Evolutionary conservation across 306 rosid genomes (phyloP).

Genomic region (Ceratonia siliqua): DNA sequence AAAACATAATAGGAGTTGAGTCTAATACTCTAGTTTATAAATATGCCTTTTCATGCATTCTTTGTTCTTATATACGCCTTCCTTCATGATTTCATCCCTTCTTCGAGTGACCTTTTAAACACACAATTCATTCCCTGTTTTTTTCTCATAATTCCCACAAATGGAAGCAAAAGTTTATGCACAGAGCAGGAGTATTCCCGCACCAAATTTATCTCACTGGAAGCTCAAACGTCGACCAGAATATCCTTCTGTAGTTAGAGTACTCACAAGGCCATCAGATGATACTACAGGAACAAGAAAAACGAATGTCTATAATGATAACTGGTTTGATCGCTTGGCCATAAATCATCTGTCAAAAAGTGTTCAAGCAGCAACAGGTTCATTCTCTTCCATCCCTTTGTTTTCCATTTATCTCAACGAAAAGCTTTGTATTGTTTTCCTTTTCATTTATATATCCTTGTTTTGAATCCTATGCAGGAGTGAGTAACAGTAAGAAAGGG

Average conservation of each 20-base stretch:
- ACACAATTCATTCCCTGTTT: background rate
- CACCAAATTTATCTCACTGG: conserved; percentile 29
- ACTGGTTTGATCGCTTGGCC: conserved; percentile 73
- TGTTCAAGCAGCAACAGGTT: conserved; percentile 88
- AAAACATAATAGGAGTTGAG: too few relatives aligned
- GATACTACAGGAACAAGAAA: conserved; percentile 27
- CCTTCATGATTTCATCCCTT: background rate
- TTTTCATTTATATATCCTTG: background rate
- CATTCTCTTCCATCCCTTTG: background rate
- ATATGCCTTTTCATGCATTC: conserved; percentile 48
- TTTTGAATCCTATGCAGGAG: conserved; percentile 49
- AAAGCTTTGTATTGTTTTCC: background rate
- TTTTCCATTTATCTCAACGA: background rate
- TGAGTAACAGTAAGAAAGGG: conserved; percentile 63
- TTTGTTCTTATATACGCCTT: conserved; percentile 20
- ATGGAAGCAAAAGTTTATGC: conserved; percentile 63
- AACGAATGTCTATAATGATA: conserved; percentile 51
- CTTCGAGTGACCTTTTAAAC: background rate
- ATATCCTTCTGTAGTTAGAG: conserved; percentile 41
- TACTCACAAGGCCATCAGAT: conserved; percentile 52
- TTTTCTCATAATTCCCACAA: conserved; percentile 1
- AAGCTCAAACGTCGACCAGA: conserved; percentile 33
- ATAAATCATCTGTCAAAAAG: conserved; percentile 64
- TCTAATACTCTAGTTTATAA: too few relatives aligned
- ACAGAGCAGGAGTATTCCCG: conserved; percentile 32